phyloP scores from a whole-genome alignment of 2,329 filamentous ascomycete genomes.

The Nannizzia gypsea region DNA sequence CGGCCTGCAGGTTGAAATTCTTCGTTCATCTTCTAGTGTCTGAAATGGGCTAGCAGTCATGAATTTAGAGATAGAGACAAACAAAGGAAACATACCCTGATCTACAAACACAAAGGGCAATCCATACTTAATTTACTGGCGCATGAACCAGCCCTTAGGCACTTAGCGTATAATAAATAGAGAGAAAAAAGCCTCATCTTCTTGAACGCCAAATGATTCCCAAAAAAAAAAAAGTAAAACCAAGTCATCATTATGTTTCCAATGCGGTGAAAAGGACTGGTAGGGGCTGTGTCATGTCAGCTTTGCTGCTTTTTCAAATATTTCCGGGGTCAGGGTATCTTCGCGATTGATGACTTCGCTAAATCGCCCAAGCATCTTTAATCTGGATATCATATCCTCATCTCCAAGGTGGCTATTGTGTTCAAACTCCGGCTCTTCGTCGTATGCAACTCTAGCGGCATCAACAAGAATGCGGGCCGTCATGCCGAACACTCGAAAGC shows the following conservation, averaged over 20 bases:
- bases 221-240: background rate
- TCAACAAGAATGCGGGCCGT: slow-evolving; percentile 85
- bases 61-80: background rate
- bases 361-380: slow-evolving; percentile 47
- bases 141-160: background rate
- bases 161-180: background rate
- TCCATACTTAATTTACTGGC: background rate
- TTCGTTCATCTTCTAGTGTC: background rate
- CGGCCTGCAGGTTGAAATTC: background rate
- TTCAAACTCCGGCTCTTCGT: slow-evolving; percentile 72
- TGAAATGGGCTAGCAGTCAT: background rate
- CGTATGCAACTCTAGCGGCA: slow-evolving; percentile 73
- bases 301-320: slow-evolving; percentile 41
- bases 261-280: background rate
- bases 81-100: background rate
- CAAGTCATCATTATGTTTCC: background rate
- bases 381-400: slow-evolving; percentile 50
- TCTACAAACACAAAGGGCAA: background rate
- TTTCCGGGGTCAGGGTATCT: slow-evolving; percentile 42
- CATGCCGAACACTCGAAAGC: slow-evolving; percentile 90
- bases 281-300: slow-evolving; percentile 21
- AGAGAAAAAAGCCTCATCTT: background rate
- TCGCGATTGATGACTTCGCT: slow-evolving; percentile 39
- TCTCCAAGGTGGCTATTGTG: slow-evolving; percentile 54
- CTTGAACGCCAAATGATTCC: background rate